Conservation (phyloP, 306 rosid species). For the Trichosanthes cucumerina region DNA sequence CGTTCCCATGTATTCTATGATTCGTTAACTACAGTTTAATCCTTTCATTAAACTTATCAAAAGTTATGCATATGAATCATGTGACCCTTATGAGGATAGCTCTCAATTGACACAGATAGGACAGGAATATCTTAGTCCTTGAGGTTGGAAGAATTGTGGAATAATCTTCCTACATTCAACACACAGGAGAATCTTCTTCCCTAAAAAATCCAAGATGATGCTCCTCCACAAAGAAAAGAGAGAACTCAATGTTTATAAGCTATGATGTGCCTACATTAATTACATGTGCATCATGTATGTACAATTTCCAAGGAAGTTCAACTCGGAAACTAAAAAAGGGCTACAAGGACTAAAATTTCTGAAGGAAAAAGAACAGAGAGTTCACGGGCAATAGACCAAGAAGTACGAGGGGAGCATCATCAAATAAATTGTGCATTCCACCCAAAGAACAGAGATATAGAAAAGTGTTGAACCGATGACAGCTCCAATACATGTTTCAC, state of each 20-base stretch:
- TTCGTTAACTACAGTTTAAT: not conserved
- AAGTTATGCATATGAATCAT: not conserved
- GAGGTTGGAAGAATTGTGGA: not conserved
- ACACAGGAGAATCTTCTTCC: constrained; percentile 4
- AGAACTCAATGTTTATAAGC: not conserved
- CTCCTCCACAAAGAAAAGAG: not conserved
- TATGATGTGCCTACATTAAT: not conserved
- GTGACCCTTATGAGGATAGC: not conserved
- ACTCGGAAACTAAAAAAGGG: not conserved
- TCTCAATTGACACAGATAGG: not conserved
- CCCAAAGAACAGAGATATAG: not conserved
- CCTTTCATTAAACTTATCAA: not conserved
- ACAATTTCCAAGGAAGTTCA: not conserved
- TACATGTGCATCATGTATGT: not conserved
- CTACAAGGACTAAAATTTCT: not conserved
- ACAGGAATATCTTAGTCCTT: not conserved
- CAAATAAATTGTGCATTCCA: not conserved
- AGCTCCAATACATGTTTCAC: not conserved
- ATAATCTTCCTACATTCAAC: not conserved
- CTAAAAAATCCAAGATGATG: not conserved
- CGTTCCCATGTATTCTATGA: not conserved
- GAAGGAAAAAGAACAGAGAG: not conserved
- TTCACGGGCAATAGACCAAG: not conserved
- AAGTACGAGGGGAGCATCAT: not conserved
- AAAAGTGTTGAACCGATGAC: not conserved